Evolutionary conservation across 2,329 filamentous ascomycete species (phyloP).

Genomic region (Neoarthrinium moseri): DNA sequence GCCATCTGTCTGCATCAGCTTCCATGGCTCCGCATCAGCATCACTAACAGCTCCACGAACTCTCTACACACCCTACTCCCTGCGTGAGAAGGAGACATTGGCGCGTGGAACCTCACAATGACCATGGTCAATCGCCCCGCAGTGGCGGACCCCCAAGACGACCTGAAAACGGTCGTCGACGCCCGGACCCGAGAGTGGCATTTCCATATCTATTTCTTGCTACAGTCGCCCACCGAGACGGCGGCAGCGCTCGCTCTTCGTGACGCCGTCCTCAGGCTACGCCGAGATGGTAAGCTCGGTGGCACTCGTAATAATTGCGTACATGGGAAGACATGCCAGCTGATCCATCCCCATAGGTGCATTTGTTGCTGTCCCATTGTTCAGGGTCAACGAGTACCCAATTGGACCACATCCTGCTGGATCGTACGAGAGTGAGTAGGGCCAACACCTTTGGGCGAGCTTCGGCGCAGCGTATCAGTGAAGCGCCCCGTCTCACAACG

Average conservation of each 20-base stretch:
- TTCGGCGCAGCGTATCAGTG: not conserved
- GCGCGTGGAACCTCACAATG: not conserved
- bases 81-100: not conserved
- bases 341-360: constrained; percentile 19
- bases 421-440: constrained; percentile 31
- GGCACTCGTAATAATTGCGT: too few relatives aligned
- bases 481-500: not conserved
- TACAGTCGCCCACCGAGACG: constrained; percentile 29
- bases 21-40: not conserved
- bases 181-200: constrained; percentile 29
- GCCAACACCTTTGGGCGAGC: not conserved
- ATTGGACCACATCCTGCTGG: constrained; percentile 33
- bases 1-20: not conserved
- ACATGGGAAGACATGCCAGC: not conserved
- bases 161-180: constrained; percentile 28
- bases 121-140: constrained; percentile 17
- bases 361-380: constrained; percentile 31
- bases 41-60: not conserved
- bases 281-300: constrained; percentile 25
- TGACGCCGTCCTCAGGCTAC: constrained; percentile 29
- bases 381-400: constrained; percentile 29
- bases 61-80: not conserved
- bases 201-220: constrained; percentile 33
- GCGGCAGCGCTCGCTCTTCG: constrained; percentile 31
- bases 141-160: constrained; percentile 19